Evolutionary conservation across 345 rosid species (phyloP).

Genomic region (sweet orange (Citrus sinensis)): DNA sequence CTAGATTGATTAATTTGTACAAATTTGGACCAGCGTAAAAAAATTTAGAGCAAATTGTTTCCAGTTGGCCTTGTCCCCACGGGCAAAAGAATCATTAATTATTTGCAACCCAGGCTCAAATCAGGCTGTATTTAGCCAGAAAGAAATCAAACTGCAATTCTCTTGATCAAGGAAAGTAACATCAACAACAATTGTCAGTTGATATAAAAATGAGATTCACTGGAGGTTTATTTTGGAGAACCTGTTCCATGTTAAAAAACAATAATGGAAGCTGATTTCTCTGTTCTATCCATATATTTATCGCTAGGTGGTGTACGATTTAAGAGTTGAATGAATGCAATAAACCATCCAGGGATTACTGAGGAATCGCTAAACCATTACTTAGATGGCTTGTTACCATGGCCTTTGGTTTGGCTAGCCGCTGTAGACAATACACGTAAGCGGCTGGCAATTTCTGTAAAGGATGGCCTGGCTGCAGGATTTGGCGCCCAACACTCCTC

Average conservation of each 20-base stretch:
- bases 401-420: conserved; percentile 50
- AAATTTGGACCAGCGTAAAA: background rate
- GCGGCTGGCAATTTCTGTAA: conserved; percentile 65
- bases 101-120: background rate
- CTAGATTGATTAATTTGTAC: background rate
- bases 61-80: background rate
- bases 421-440: conserved; percentile 65
- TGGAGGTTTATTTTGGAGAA: conserved; percentile 3
- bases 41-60: background rate
- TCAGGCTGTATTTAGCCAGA: background rate
- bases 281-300: background rate
- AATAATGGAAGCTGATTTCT: conserved; percentile 28
- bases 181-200: background rate
- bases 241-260: conserved; percentile 33
- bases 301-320: conserved; percentile 2
- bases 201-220: background rate
- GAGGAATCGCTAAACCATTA: conserved; percentile 12
- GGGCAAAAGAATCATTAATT: background rate
- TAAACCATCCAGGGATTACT: background rate
- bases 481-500: conserved; percentile 85
- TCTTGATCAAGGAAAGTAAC: background rate
- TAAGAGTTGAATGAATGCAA: conserved; percentile 14
- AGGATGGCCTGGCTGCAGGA: conserved; percentile 64
- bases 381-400: conserved; percentile 51
- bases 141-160: conserved; percentile 2